Evolutionary conservation across 2,329 filamentous ascomycete genomes (phyloP), one percentile per base, ranked within the genome.

Genomic region (Aspergillus sp.): DNA sequence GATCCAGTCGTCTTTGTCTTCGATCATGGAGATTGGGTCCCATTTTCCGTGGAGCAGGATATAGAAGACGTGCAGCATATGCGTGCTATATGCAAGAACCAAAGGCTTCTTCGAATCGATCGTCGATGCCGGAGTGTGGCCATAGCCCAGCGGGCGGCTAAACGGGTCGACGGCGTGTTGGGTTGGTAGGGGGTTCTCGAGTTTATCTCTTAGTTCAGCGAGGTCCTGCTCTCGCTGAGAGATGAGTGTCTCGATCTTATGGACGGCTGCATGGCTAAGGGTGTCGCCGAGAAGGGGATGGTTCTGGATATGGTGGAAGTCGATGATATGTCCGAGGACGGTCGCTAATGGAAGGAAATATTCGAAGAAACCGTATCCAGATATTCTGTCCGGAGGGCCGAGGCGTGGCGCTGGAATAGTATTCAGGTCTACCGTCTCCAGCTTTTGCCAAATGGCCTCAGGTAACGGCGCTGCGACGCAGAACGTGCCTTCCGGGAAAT

Each of bases 1-100:
- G 20, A 56, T 56, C 54, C 54, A 56, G 15, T 56, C 54, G 13
- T 56, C 54, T n/a, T 56, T 50, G n/a, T 56, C 54, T 13, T 56
- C 54, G n/a, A 56, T 56, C 54, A 56, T 56, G 18, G 54, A 52
- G 3, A 56, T 56, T 1, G 54, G 54, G 12, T 56, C 54, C 54
- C 54, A 56, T 34, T 56, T 56, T 1, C 54, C 54, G 7, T 56
- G 54, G 1, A 56, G 42, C 6, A 56, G 48, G 22, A 56, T 56
- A 15, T 56, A 56, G 41, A 52, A 56, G 2, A 56, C 54, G 22
- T 56, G 54, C 5, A 56, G 48, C 54, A 56, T 56, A 34, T 56
- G 54, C 0, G 54, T 22, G 42, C 54, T 56, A 17, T 56, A 56
- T 11, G 54, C 48, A 12, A 56, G 51, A 7, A 56, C 54, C 5